Base-by-base conservation (phyloP, 2,329 filamentous ascomycete genomes). In the Colletotrichum lupini region DNA sequence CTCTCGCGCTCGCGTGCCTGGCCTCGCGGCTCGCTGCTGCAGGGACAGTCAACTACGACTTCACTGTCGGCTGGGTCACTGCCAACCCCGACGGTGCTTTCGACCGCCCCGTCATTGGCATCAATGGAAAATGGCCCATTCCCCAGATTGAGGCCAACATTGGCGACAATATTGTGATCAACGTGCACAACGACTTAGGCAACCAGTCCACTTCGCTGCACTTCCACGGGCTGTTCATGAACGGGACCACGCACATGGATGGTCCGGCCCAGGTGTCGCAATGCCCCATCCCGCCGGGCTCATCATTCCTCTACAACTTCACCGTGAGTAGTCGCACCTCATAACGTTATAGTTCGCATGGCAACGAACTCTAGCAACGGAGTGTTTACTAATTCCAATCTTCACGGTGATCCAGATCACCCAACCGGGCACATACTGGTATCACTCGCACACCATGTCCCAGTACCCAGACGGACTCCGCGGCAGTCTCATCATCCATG, bases 391-490 rank as follows among this genome's bases (percentile, higher is more conserved):
- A 19, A 42, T 42, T 16, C 16, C 37, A 42, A 42, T 42, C 5
- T 35, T 1, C 35, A 6, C 16, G 32, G 26, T 28, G 24, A 4
- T 42, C 30, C 73, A 87, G 92, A 80, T 88, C 67, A 79, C 90
- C 61, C 92, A 94, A 83, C 87, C 91, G 0, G 93, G 93, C 32
- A 94, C 92, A 1, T 95, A 94, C 81, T 95, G 93, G 93, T 95
- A 95, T 76, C 92, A 94, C 79, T 92, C 91, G 4, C 92, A 94
- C 78, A 87, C 87, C 30, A 85, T 87, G 74, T 91, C 88, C 28
- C 92, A 93, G 79, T 94, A 94, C 75, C 92, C 92, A 1, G 92
- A 94, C 79, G 92, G 92, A 11, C 84, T 93, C 37, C 37, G 6
- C 87, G 92, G 26, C 91, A 0, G 87, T 92, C 81, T 94, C 37